A percentile compares a stretch with the other conserved stretches of the same genome.
These are phyloP conservation scores for Chrysoporthe austroafricana DNA, from an alignment of 2,329 filamentous ascomycete species.

Conservation along the genomic window DNA sequence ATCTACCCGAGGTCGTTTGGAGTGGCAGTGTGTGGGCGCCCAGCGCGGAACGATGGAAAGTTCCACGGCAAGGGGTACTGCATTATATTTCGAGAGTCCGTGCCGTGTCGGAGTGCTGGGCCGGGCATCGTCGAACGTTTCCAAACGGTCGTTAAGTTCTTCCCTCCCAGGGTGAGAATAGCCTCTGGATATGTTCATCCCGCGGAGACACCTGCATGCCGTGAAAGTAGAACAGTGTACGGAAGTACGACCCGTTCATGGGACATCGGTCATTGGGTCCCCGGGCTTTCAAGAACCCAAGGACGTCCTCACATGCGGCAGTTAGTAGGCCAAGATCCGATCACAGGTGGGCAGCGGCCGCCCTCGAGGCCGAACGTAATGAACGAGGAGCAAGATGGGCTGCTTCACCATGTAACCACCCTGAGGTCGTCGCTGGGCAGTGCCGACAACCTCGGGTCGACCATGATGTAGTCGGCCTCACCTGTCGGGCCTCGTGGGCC, in stretches of 20 bases:
- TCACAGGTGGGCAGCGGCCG: background rate
- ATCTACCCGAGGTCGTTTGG: background rate
- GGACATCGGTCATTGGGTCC: background rate
- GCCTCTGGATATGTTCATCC: too few species aligned
- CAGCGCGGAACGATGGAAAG: too few species aligned
- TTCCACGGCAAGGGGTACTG: too few species aligned
- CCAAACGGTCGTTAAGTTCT: too few species aligned
- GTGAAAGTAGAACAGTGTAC: background rate
- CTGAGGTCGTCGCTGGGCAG: conserved; percentile 18
- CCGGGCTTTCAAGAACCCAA: background rate
- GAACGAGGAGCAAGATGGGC: conserved; percentile 17
- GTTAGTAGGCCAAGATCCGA: background rate
- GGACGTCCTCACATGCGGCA: background rate
- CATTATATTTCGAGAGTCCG: too few species aligned
- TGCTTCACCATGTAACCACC: background rate
- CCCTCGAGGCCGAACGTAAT: conserved; percentile 11
- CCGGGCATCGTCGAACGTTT: too few species aligned
- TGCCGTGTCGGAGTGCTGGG: too few species aligned
- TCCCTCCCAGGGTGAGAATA: too few species aligned
- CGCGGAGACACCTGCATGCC: background rate
- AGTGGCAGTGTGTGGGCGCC: too few species aligned
- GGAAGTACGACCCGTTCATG: background rate
- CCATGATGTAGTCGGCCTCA: conserved; percentile 8
- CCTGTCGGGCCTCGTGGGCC: background rate
- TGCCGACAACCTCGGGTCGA: conserved; percentile 14